Evolutionary conservation across 441 rosid genomes (phyloP), one percentile per base, ranked within the genome.

Genomic region (Iberis amara): DNA sequence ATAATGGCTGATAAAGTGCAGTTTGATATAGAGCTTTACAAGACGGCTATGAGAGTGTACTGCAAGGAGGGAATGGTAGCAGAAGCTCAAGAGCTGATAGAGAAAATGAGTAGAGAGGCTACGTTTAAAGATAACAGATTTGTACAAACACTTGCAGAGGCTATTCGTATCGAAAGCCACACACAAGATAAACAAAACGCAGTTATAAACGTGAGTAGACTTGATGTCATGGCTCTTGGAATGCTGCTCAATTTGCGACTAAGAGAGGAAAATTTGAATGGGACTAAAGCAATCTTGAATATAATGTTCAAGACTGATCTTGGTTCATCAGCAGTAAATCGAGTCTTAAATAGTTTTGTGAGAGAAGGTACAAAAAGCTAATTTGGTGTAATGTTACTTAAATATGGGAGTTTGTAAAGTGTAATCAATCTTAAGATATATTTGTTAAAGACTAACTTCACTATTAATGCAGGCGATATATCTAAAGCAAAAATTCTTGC

Each of bases 61-160:
- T 82, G 89, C 71, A 66, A 72, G 67, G 76, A 76, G 55, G 89
- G 90, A 61, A 77, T 80, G 91, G 68, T 69, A 13, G 68, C 56
- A 30, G 89, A 78, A 56, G 76, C 73, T 39, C 68, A 73, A 60
- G 65, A 61, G 50, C 65, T 89, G 62, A 52, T 68, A 23, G 66
- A 68, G 61, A 82, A 79, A 71, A 78, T 84, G 71, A 49, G 66
- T 53, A 15, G 59, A 52, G 68, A 67, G 61, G 72, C 38, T 36
- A 47, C 60, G 4, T 57, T 75, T 39, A 68, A 67, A 66, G 61
- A 77, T 43, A 73, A 66, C 55, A 78, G 73, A 21, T 89, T 77
- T 66, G 73, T 80, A 55, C 77, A 68, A 63, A 76, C 97, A 49
- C 68, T 83, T 72, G 59, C 26, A 52, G 71, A 63, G 47, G 66